Conservation (phyloP, 2,329 filamentous ascomycete species). For the Penicillium janthinellum region DNA sequence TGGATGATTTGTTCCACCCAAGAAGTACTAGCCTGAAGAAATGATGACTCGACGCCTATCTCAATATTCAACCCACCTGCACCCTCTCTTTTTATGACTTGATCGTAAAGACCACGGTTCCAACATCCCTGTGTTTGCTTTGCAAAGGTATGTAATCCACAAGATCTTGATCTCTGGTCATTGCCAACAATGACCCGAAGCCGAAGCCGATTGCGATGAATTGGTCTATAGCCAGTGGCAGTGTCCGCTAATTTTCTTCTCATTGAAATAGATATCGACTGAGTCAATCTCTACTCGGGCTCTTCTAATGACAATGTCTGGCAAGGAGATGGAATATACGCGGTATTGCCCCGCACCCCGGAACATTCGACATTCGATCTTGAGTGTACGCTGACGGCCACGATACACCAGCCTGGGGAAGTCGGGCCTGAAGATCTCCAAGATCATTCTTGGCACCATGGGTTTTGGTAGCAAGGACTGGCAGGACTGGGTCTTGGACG, state of each 20-base stretch:
- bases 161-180: slow-evolving; percentile 6
- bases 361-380: background rate
- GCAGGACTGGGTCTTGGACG: slow-evolving; percentile 43
- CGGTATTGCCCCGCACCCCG: slow-evolving; percentile 19
- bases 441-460: slow-evolving; percentile 61
- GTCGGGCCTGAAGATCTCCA: slow-evolving; percentile 58
- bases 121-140: background rate
- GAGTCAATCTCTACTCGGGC: background rate
- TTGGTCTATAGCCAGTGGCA: background rate
- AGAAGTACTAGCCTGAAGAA: background rate
- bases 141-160: background rate
- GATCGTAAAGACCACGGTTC: too few species aligned
- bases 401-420: slow-evolving; percentile 48
- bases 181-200: background rate
- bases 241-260: background rate
- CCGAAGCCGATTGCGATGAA: background rate
- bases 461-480: slow-evolving; percentile 41
- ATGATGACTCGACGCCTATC: background rate
- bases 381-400: slow-evolving; percentile 3
- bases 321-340: slow-evolving; percentile 36
- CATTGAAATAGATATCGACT: background rate
- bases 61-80: background rate
- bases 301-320: slow-evolving; percentile 20
- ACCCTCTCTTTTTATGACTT: background rate
- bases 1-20: slow-evolving; percentile 15